phyloP scores from a whole-genome alignment of 2,329 filamentous ascomycete genomes.

The Ilyonectria robusta region DNA sequence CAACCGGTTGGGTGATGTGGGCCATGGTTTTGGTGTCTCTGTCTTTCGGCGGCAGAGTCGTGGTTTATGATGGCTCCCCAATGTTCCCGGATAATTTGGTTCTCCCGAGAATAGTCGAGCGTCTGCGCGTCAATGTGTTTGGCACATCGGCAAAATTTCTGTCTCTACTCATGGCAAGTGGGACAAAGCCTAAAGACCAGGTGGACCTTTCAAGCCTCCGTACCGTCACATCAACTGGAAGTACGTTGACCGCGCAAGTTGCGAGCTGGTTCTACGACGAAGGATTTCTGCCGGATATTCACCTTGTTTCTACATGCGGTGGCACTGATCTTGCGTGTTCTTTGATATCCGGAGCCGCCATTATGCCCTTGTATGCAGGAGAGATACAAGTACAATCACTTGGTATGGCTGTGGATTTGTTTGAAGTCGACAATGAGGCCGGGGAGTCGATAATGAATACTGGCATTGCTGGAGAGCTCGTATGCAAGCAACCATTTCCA shows the following conservation, averaged over 20 bases:
- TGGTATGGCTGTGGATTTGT: constrained; percentile 24
- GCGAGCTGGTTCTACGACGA: constrained; percentile 10
- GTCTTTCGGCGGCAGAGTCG: background rate
- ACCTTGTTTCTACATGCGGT: constrained; percentile 1
- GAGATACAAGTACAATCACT: background rate
- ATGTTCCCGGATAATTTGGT: background rate
- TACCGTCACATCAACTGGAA: constrained; percentile 3
- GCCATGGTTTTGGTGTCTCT: background rate
- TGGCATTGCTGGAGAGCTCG: constrained; percentile 16
- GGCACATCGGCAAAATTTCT: background rate
- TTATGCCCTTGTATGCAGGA: constrained; percentile 1
- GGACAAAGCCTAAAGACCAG: background rate
- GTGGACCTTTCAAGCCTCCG: background rate
- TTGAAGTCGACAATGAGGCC: constrained; percentile 3
- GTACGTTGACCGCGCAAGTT: constrained; percentile 1
- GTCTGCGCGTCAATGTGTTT: background rate
- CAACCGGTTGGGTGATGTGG: constrained; percentile 17
- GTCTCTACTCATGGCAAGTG: background rate
- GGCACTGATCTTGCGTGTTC: constrained; percentile 17
- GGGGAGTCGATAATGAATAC: constrained; percentile 1
- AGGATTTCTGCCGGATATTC: background rate
- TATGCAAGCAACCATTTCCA: constrained; percentile 25
- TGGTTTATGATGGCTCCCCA: constrained; percentile 12
- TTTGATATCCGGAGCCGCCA: background rate
- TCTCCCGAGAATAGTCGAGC: background rate